These are phyloP conservation scores for Pythium insidiosum DNA, from an alignment of 352 stramenopile genomes.

Conservation along the genomic window DNA sequence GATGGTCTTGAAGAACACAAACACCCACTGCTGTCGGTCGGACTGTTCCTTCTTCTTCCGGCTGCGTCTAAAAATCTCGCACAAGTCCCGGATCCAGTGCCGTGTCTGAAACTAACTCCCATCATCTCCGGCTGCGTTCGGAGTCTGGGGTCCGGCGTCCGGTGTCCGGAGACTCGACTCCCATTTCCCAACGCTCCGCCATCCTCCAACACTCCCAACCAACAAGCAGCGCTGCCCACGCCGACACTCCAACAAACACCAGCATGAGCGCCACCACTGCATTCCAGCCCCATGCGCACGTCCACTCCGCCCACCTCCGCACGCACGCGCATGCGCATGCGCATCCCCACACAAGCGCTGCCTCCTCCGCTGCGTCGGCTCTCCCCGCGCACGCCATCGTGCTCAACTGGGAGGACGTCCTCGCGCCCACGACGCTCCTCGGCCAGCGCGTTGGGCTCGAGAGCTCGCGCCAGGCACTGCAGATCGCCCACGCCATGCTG, in stretches of 20 bases:
- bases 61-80: no score
- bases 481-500: conserved; percentile 19
- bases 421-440: conserved; percentile 37
- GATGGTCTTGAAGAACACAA: no score
- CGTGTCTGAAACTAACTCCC: background rate
- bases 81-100: background rate
- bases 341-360: no score
- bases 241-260: background rate
- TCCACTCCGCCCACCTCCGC: no score
- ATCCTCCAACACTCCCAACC: background rate
- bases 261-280: background rate
- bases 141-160: background rate
- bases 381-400: conserved; percentile 22
- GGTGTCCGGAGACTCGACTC: background rate
- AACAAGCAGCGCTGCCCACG: no score
- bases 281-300: background rate
- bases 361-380: background rate
- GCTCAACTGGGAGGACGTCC: conserved; percentile 51
- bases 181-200: background rate
- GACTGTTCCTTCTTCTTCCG: no score
- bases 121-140: background rate
- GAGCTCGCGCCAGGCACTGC: conserved; percentile 21
- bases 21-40: no score
- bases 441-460: conserved; percentile 30
- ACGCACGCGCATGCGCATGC: no score